Evolutionary conservation across 2,329 filamentous ascomycete genomes (phyloP).

Genomic region (Beauveria varroae): DNA sequence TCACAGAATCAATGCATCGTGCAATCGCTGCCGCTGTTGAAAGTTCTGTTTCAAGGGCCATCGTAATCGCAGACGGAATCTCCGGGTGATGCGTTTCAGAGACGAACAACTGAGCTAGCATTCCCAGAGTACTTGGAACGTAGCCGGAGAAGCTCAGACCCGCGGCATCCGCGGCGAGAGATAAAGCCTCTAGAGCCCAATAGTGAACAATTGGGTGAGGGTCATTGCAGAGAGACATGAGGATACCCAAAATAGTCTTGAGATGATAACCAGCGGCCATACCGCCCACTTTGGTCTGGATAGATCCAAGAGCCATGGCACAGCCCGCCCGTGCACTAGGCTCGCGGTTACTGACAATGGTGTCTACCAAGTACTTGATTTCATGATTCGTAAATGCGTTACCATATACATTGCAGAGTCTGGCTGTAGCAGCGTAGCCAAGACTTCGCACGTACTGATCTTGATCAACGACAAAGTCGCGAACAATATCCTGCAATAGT

Average conservation of each 20-base stretch:
- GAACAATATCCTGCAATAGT: conserved; percentile 66
- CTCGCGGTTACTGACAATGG: conserved; percentile 87
- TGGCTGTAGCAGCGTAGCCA: conserved; percentile 76
- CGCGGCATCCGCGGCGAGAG: conserved; percentile 81
- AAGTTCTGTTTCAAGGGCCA: conserved; percentile 82
- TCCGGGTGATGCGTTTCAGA: conserved; percentile 88
- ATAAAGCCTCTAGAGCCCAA: conserved; percentile 87
- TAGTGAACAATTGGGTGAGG: conserved; percentile 93
- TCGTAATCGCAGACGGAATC: conserved; percentile 69
- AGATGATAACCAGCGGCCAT: conserved; percentile 96
- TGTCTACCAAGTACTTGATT: conserved; percentile 87
- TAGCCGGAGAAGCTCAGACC: conserved; percentile 88
- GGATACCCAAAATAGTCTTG: conserved; percentile 92
- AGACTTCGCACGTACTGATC: conserved; percentile 83
- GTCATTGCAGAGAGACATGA: conserved; percentile 97
- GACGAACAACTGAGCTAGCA: conserved; percentile 89
- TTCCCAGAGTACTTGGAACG: conserved; percentile 82
- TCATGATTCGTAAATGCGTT: conserved; percentile 84
- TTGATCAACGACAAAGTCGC: conserved; percentile 68
- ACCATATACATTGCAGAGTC: conserved; percentile 76
- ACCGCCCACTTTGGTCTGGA: conserved; percentile 90
- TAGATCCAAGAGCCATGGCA: conserved; percentile 85
- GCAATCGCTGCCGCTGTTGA: conserved; percentile 77
- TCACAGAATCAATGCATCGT: conserved; percentile 85
- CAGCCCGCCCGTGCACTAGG: conserved; percentile 90